A percentile compares a stretch with the other conserved stretches of the same genome.
phyloP scores from a whole-genome alignment of 805 yeast genomes.

The Candida verbasci region DNA sequence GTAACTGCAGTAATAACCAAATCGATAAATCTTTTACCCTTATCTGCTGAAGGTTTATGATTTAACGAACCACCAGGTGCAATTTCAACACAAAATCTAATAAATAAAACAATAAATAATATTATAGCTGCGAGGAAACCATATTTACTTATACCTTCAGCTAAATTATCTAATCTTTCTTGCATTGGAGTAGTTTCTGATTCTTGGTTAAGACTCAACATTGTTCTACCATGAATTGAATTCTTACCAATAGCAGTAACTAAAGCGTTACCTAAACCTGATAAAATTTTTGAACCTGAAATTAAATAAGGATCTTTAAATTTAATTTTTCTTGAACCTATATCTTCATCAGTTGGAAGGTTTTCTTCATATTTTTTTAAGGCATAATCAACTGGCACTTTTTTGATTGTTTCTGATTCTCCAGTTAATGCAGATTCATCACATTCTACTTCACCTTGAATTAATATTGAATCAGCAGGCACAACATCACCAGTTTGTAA shows the following conservation, averaged over 20 bases:
- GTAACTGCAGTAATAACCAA: constrained; percentile 90
- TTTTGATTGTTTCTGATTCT: constrained; percentile 79
- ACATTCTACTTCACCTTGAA: constrained; percentile 74
- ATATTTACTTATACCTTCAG: constrained; percentile 92
- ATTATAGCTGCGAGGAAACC: constrained; percentile 83
- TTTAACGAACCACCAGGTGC: constrained; percentile 47
- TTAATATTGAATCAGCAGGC: constrained; percentile 80
- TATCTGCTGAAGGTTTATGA: constrained; percentile 54
- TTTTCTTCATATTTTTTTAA: constrained; percentile 25
- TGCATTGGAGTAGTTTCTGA: constrained; percentile 88
- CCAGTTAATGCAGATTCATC: constrained; percentile 95
- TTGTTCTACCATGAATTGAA: constrained; percentile 88
- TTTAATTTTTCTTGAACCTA: constrained; percentile 32
- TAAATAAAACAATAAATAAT: constrained; percentile 74
- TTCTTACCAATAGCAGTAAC: constrained; percentile 88
- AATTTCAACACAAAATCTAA: constrained; percentile 64
- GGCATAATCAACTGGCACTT: constrained; percentile 50
- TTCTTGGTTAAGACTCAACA: constrained; percentile 73
- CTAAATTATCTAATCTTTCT: constrained; percentile 70
- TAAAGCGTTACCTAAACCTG: constrained; percentile 81
- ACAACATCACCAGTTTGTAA: constrained; percentile 92
- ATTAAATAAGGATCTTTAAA: constrained; percentile 78
- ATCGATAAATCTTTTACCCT: constrained; percentile 80
- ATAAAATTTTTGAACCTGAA: constrained; percentile 83
- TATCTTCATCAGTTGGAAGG: constrained; percentile 32